Evolutionary conservation across 192 early-diverging fungal species (phyloP).

Genomic region (Coemansia sp.): DNA sequence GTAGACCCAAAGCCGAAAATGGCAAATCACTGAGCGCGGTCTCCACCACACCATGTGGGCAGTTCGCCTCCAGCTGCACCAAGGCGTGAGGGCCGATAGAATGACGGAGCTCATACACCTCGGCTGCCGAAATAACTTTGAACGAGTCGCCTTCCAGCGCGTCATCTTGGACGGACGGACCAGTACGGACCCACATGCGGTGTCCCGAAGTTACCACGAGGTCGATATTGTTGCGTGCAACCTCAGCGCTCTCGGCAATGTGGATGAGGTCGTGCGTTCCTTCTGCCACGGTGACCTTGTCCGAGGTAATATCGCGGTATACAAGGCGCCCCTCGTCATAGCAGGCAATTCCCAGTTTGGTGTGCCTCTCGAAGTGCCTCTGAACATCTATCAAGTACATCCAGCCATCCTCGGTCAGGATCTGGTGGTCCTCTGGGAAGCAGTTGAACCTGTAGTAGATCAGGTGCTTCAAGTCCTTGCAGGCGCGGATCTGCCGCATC

Average conservation of each 20-base stretch:
- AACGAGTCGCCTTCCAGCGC: neutral
- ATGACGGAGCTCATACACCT: constrained; percentile 10
- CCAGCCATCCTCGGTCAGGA: constrained; percentile 35
- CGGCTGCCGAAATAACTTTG: constrained; percentile 4
- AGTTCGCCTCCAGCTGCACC: constrained; percentile 29
- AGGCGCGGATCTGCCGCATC: constrained; percentile 95
- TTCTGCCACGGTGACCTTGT: constrained; percentile 25
- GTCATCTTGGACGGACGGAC: neutral
- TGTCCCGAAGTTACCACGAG: constrained; percentile 22
- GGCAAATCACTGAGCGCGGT: neutral
- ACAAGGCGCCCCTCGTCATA: constrained; percentile 22
- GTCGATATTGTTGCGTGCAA: constrained; percentile 26
- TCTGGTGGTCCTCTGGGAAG: constrained; percentile 40
- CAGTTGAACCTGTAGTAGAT: constrained; percentile 87
- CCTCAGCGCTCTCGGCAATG: constrained; percentile 8
- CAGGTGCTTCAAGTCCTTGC: constrained; percentile 93
- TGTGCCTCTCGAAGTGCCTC: constrained; percentile 20
- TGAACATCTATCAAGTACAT: constrained; percentile 30
- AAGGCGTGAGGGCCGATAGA: constrained; percentile 10
- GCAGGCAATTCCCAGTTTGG: constrained; percentile 22
- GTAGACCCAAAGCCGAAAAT: constrained; percentile 9
- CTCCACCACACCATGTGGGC: constrained; percentile 6
- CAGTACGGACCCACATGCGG: constrained; percentile 26
- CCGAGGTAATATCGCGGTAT: constrained; percentile 20
- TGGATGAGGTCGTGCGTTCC: constrained; percentile 23